phyloP scores from a whole-genome alignment of 129 eudicot genomes.

The Flaveria bidentis region DNA sequence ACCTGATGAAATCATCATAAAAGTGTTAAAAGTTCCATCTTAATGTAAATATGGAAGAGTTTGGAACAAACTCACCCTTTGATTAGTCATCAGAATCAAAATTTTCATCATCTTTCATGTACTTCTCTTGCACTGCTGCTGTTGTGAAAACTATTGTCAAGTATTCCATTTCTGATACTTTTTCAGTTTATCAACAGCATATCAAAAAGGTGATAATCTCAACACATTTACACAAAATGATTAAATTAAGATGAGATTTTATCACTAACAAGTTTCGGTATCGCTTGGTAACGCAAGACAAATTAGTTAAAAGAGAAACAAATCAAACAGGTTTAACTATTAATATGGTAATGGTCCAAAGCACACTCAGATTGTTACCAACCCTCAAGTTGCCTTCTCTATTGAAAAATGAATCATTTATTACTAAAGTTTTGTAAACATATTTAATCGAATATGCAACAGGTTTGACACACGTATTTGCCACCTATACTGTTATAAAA shows the following conservation, averaged over 20 bases:
- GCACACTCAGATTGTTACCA: background rate
- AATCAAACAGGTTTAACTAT: background rate
- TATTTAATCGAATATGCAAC: background rate
- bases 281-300: background rate
- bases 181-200: conserved; percentile 2
- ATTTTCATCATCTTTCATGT: conserved; percentile 42
- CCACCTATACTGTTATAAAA: background rate
- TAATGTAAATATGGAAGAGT: background rate
- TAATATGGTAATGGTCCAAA: background rate
- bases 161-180: conserved; percentile 13
- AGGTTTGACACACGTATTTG: background rate
- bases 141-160: conserved; percentile 41
- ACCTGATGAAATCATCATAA: conserved; percentile 2
- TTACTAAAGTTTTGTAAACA: background rate
- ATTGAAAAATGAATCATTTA: background rate
- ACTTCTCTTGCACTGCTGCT: conserved; percentile 52
- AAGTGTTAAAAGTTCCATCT: conserved; percentile 6
- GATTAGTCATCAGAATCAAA: conserved; percentile 41
- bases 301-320: background rate
- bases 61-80: conserved; percentile 22
- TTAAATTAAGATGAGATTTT: too few species aligned
- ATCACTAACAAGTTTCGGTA: too few species aligned
- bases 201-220: background rate
- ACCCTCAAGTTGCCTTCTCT: background rate
- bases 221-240: background rate